phyloP scores from a whole-genome alignment of 2,329 filamentous ascomycete genomes.

The Phaeosphaeriaceae sp. region DNA sequence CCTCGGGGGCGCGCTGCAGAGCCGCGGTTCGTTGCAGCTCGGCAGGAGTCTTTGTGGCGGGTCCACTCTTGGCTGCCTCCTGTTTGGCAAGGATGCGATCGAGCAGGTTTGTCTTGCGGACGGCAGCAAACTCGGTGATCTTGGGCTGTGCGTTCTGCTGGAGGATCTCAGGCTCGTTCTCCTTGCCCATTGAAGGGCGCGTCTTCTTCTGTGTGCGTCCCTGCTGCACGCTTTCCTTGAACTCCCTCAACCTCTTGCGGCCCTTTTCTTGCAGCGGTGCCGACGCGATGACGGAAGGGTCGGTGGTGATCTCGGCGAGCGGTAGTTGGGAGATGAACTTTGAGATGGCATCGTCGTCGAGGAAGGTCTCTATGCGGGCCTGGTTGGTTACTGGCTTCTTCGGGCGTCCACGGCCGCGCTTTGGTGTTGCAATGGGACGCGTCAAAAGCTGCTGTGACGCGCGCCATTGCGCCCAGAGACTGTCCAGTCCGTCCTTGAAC shows the following conservation, averaged over 20 bases:
- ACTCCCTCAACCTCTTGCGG: slow-evolving; percentile 71
- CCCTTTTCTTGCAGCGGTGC: slow-evolving; percentile 69
- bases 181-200: slow-evolving; percentile 36
- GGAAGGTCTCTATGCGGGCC: slow-evolving; percentile 57
- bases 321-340: slow-evolving; percentile 66
- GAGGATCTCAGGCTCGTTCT: slow-evolving; percentile 32
- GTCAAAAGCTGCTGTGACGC: slow-evolving; percentile 28
- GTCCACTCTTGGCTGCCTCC: slow-evolving; percentile 45
- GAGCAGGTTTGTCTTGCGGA: slow-evolving; percentile 55
- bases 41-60: slow-evolving; percentile 49
- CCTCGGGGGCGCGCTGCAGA: slow-evolving; percentile 55
- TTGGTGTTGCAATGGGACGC: slow-evolving; percentile 42
- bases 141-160: slow-evolving; percentile 40
- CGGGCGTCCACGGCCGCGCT: slow-evolving; percentile 42
- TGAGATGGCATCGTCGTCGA: slow-evolving; percentile 42
- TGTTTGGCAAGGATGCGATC: slow-evolving; percentile 61
- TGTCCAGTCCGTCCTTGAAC: slow-evolving; percentile 58
- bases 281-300: slow-evolving; percentile 60
- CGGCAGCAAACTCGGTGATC: slow-evolving; percentile 46
- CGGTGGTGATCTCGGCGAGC: slow-evolving; percentile 60
- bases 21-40: slow-evolving; percentile 56
- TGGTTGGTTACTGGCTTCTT: slow-evolving; percentile 45
- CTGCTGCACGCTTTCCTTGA: slow-evolving; percentile 66
- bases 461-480: slow-evolving; percentile 54
- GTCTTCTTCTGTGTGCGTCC: slow-evolving; percentile 41